phyloP scores from a whole-genome alignment of 2,329 filamentous ascomycete genomes.

The Colletotrichum gigasporum region DNA sequence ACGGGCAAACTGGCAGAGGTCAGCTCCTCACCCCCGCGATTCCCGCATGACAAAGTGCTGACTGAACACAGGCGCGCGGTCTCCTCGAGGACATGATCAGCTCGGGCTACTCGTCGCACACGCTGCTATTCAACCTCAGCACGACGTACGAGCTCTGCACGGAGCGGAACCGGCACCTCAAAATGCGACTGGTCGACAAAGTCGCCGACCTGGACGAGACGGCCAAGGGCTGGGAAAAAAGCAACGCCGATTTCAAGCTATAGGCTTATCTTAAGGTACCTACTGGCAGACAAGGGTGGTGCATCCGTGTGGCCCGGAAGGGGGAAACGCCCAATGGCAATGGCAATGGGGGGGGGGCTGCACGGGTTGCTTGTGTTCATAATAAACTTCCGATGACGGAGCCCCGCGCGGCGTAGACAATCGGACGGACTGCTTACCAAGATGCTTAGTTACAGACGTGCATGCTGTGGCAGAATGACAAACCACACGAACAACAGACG shows the following conservation, averaged over 20 bases:
- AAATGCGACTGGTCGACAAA: conserved; percentile 75
- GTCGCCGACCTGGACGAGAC: conserved; percentile 69
- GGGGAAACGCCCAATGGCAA: conserved; percentile 3
- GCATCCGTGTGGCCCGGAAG: conserved; percentile 4
- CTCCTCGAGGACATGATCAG: conserved; percentile 74
- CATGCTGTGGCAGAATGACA: conserved; percentile 29
- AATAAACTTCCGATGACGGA: conserved; percentile 21
- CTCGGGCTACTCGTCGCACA: conserved; percentile 74
- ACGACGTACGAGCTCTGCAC: conserved; percentile 94
- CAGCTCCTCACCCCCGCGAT: conserved; percentile 35
- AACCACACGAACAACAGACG: conserved; percentile 29
- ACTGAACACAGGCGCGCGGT: conserved; percentile 63
- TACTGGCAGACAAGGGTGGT: background rate
- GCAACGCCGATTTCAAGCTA: conserved; percentile 80
- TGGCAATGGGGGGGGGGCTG: too few species aligned
- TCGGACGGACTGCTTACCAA: conserved; percentile 26
- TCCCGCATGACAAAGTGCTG: conserved; percentile 31
- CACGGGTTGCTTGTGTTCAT: too few species aligned
- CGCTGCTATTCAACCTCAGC: conserved; percentile 86
- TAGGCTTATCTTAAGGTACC: conserved; percentile 43
- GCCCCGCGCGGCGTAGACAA: conserved; percentile 3
- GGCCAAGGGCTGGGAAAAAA: conserved; percentile 73
- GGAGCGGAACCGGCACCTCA: conserved; percentile 76
- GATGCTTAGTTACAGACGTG: conserved; percentile 27
- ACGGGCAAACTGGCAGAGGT: conserved; percentile 79